Evolutionary conservation across 2,329 filamentous ascomycete species (phyloP), one percentile per base, ranked within the genome.

Genomic region (Trichoderma sp.): DNA sequence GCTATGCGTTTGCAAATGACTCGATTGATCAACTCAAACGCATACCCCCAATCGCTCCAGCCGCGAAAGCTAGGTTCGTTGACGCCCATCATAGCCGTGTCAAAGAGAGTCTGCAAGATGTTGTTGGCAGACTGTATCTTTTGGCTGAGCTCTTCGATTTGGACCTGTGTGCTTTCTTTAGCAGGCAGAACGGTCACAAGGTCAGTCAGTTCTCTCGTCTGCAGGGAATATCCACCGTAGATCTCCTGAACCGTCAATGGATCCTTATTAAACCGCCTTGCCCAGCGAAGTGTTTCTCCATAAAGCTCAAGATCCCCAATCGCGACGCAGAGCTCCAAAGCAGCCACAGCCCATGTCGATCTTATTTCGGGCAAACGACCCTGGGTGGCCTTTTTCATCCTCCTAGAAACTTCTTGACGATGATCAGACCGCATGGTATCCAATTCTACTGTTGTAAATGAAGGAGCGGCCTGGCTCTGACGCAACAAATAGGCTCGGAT

Each of bases 181-280:
- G 13, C 11, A 1, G 17, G 58, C 6, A 71, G 1, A 3, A 50
- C 65, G 32, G 39, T 3, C 7, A 71, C 61, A 12, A 80, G 71
- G 1, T 67, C 58, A 3, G 73, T 13, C 0, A 76, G 66, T 26
- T 80, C 79, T 0, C 2, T 7, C 0, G 76, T 76, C 1, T 20
- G 47, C 13, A 77, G 20, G 13, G n/a, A 17, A 57, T 0, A 69
- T 30, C 8, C 55, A 0, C 50, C 53, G 64, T 78, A 80, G 80
- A 6, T 2, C 68, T 63, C 1, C 23, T 63, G 1, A 73, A 72
- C 63, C 0, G 74, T 72, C 2, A 74, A 53, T 1, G 73, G 36
- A 39, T 80, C 79, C 23, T 77, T 79, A 64, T 77, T 76, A 55
- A 78, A 81, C 1, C 79, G 76, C 3, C 73, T 73, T 0, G 77